Evolutionary conservation across 441 rosid genomes (phyloP), one percentile per base, ranked within the genome.

Genomic region (Arabidopsis hybrid): DNA sequence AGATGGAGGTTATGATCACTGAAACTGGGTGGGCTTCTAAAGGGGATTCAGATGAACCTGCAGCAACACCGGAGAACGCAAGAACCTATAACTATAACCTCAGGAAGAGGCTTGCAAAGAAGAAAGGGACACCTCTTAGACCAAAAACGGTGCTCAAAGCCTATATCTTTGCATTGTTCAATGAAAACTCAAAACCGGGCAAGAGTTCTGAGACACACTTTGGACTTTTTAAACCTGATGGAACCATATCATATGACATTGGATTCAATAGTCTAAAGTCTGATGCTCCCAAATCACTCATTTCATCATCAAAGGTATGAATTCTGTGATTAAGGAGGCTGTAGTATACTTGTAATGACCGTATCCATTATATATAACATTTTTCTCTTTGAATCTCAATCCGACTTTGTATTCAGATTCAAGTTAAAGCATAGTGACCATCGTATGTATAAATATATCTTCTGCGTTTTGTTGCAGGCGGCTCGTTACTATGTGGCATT

Each of bases 11-110:
- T 60, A 85, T 95, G 49, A 82, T 95, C 63, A 91, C 98, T 2
- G 98, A 95, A 78, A 92, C 98, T 6, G 99, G 99, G 12, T 92
- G 99, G 99, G 99, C 97, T 57, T 95, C 98, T 4, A 83, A 59
- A 32, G 99, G 99, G 9, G 99, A 92, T 78, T 63, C 78, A 38
- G 91, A 86, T 70, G 93, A 92, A 85, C 89, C 86, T 56, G 96
- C 93, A 18, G 97, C 99, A 14, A 92, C 97, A 2, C 65, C 59
- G 34, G 76, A 78, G 55, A 95, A 95, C 71, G 99, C 98, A 21
- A 88, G 93, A 75, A 91, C 89, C 0, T 95, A 83, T 78, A 95
- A 95, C 70, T 92, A 87, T 79, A 95, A 95, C 79, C 81, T 95
- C 60, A 85, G 97, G 59, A 95, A 95, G 77, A 86, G 99, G 80